Percentiles rank a stretch among this genome's conserved stretches.
Evolutionary conservation across 1,284 basidiomycete genomes (phyloP).

Genomic region (Tetrapyrgos nigripes): DNA sequence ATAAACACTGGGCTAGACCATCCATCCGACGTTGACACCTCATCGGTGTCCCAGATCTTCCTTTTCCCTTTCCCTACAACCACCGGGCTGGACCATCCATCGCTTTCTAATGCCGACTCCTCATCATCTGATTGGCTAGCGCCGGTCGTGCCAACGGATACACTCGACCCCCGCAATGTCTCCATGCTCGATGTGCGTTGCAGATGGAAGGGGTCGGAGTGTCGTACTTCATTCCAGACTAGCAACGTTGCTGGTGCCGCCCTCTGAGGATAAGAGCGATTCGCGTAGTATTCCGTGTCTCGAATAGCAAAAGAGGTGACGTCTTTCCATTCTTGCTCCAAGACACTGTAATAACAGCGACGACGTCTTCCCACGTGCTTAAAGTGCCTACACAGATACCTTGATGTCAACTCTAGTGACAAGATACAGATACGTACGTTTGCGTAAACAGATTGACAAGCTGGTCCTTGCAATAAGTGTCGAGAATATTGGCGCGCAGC

Average conservation of each 20-base stretch:
- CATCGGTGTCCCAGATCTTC: too few species aligned
- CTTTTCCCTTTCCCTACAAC: neutral
- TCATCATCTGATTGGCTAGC: neutral
- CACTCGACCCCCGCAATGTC: slow-evolving; percentile 32
- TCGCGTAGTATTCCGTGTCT: slow-evolving; percentile 66
- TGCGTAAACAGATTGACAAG: slow-evolving; percentile 50
- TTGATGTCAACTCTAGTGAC: slow-evolving; percentile 2
- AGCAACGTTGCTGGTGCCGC: slow-evolving; percentile 51
- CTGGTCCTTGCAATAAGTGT: slow-evolving; percentile 44
- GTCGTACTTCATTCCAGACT: slow-evolving; percentile 68
- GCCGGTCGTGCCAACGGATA: neutral
- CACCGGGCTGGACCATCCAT: neutral
- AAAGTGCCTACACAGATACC: slow-evolving; percentile 49
- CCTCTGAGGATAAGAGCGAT: slow-evolving; percentile 33
- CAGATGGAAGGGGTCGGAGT: slow-evolving; percentile 52
- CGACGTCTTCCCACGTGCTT: slow-evolving; percentile 64
- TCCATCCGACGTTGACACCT: too few species aligned
- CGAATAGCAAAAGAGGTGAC: slow-evolving; percentile 64
- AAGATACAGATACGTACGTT: too few species aligned
- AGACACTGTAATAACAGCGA: slow-evolving; percentile 51
- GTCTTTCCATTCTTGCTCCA: slow-evolving; percentile 60
- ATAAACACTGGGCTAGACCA: too few species aligned
- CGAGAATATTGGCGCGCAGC: slow-evolving; percentile 57
- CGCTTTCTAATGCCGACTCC: neutral
- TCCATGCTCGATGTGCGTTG: slow-evolving; percentile 42